Base-by-base conservation (phyloP, 352 stramenopile genomes). In the Globisporangium echinulatum region DNA sequence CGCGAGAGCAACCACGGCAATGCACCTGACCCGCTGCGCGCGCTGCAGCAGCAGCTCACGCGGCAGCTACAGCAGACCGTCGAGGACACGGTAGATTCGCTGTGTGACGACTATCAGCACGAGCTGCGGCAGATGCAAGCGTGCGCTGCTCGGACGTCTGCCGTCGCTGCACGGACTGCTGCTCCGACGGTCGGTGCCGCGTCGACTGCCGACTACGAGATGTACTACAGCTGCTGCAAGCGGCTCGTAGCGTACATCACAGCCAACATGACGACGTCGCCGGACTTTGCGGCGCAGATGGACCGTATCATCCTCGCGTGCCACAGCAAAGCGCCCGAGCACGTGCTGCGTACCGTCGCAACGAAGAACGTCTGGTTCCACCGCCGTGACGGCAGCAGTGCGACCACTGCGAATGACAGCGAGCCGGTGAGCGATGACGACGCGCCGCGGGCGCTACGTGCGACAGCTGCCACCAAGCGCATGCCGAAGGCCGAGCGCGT, bases 361-460 rank as follows among this genome's bases (percentile, higher is more conserved):
- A 88, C 77, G 25, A 81, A 83, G 59, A 69, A 77, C n/a, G 36
- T 89, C 8, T 91, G 77, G 77, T 79, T 89, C 66, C 67, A 76
- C 50, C 58, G 55, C 19, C 55, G 56, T 10, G 60, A 70, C 49
- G 49, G 53, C 2, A 40, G 46, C 4, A 43, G 7, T 14, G 46
- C 46, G 4, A 25, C 17, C 17, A 13, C 43, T 17, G 11, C 10
- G 13, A 14, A 47, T 1, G 46, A 44, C 0, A 3, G 13, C 2
- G 55, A 44, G n/a, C 54, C 61, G 33, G 54, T 61, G 17, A 57
- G 52, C 2, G 52, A 67, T 5, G 60, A 61, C 0, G 60, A 49
- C 5, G 60, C 43, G 19, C 33, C 19, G 15, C 59, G 44, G 5
- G 17, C 52, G 14, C n/a, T 25, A 19, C n/a, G 54, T 8, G 42